Base-by-base conservation (phyloP, 2,329 filamentous ascomycete genomes). In the Zymoseptoria pseudotritici region DNA sequence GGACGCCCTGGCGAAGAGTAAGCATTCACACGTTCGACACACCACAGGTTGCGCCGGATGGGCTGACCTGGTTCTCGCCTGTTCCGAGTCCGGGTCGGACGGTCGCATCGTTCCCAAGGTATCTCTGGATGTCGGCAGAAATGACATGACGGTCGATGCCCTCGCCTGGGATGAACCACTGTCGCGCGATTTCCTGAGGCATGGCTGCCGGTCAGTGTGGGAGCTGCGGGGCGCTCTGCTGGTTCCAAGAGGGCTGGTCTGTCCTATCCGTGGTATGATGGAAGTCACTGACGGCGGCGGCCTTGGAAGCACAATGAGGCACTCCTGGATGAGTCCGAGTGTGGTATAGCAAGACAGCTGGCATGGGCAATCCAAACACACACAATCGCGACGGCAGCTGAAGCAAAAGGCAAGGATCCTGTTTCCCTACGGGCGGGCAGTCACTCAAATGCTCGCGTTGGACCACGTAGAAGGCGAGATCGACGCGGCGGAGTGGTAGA, bases 81-180 rank as follows among this genome's bases (percentile, higher is more conserved):
- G 70, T 77, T 66, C 77, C 77, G 54, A 71, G 65, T 54, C 78
- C 78, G 50, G 79, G 79, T 66, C 76, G 74, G 52, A 80, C 77
- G 59, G 78, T 77, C 54, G 79, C 79, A 73, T 81, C 78, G 62
- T 76, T 77, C 57, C 78, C 79, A 59, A 81, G 69, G 66, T 80
- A 80, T 67, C 78, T 75, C 71, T 80, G 78, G 66, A 81, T 80
- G 70, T 81, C 78, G 65, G 78, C 77, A 54, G 78, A 78, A 64
- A 81, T 80, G 70, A 81, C 78, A 70, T 80, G 76, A 67, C 79
- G 70, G 59, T 78, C 76, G 67, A 81, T 81, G 70, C 78, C 79
- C 54, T 79, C 77, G 63, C 75, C 78, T 13, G 75, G 74, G 64
- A 79, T 74, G 67, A 79, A 81, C 78, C 78, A 81, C 71, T 79